Evolutionary conservation across 1,284 basidiomycete genomes (phyloP).

Genomic region (Xerocomus amazonicus): DNA sequence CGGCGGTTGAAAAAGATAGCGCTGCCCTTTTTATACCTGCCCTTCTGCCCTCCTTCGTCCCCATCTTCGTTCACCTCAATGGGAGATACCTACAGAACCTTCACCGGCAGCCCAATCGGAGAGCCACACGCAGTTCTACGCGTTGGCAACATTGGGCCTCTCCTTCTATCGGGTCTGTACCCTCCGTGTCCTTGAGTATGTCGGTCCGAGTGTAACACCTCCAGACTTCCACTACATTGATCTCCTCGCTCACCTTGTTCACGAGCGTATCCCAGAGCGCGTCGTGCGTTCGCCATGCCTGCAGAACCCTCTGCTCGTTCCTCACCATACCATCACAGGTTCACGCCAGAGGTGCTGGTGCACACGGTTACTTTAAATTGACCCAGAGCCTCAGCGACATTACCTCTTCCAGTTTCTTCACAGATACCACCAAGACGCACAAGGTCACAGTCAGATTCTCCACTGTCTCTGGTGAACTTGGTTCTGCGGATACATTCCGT

Average conservation of each 20-base stretch:
- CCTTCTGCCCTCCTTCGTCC: constrained; percentile 3
- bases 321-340: constrained; percentile 42
- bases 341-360: constrained; percentile 84
- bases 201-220: not conserved
- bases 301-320: not conserved
- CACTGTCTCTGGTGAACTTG: constrained; percentile 83
- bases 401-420: constrained; percentile 70
- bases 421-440: constrained; percentile 59
- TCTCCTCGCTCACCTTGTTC: constrained; percentile 85
- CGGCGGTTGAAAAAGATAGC: constrained; percentile 28
- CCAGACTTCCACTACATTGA: constrained; percentile 81
- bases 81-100: constrained; percentile 76
- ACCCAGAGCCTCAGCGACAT: constrained; percentile 83
- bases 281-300: constrained; percentile 48
- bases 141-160: constrained; percentile 71
- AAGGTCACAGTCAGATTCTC: constrained; percentile 81
- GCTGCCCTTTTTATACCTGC: constrained; percentile 6
- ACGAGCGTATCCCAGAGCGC: constrained; percentile 94
- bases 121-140: constrained; percentile 79
- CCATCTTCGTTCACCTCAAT: constrained; percentile 38
- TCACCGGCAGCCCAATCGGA: constrained; percentile 70
- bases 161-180: constrained; percentile 77
- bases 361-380: constrained; percentile 86
- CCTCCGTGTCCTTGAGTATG: not conserved
- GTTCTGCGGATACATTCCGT: constrained; percentile 86